phyloP scores from a whole-genome alignment of 257 asterid species.

The Solanum sparsipilum region DNA sequence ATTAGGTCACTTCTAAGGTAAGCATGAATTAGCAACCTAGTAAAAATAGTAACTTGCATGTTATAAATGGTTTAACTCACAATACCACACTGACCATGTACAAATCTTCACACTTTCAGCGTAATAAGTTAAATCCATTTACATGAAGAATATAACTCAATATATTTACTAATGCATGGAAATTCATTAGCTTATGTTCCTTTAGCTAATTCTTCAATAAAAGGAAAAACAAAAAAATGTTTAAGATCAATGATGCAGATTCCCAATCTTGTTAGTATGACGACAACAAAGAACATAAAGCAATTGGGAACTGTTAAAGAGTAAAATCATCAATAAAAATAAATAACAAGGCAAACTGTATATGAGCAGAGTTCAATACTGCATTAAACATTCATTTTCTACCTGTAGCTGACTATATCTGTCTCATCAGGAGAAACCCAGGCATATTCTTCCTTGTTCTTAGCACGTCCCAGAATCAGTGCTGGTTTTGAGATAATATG shows the following conservation, averaged over 20 bases:
- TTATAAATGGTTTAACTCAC: neutral
- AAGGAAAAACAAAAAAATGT: neutral
- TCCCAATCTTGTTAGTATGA: neutral
- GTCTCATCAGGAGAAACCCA: conserved; percentile 96
- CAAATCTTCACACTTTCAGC: neutral
- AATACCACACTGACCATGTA: neutral
- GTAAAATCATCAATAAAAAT: neutral
- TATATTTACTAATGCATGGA: neutral
- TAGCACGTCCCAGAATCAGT: conserved; percentile 54
- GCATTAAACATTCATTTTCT: neutral
- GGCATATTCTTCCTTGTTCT: conserved; percentile 43
- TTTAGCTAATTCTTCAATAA: neutral
- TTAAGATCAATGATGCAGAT: neutral
- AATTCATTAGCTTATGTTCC: neutral
- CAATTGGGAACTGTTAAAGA: neutral
- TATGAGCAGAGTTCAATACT: neutral
- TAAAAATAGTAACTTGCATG: neutral
- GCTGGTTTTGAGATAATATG: conserved; percentile 83
- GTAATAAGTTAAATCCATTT: neutral
- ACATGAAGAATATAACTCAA: neutral
- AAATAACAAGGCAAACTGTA: neutral
- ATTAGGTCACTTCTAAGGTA: neutral
- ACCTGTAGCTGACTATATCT: conserved; percentile 49
- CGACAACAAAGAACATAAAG: neutral
- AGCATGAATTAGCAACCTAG: neutral